Evolutionary conservation across 2,329 filamentous ascomycete species (phyloP), one percentile per base, ranked within the genome.

Genomic region (Hymenoscyphus fructigenus): DNA sequence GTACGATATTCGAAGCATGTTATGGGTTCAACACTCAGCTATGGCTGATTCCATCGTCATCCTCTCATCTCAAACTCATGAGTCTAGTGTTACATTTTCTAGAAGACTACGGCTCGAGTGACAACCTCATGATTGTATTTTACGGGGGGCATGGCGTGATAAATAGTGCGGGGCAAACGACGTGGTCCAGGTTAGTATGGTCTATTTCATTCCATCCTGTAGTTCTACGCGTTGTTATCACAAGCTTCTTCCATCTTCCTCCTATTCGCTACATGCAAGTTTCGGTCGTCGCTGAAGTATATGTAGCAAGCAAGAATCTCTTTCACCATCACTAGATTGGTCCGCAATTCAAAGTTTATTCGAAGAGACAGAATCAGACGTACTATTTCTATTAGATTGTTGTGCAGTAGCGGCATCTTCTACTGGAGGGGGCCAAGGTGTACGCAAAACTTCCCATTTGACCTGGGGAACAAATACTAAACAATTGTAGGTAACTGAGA

Each of bases 91-190:
- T 70, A 5, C 65, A 70, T 26, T 66, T 70, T 41, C 66, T 72
- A 1, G 66, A 69, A 61, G 62, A 68, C 32, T 60, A 69, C 57
- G 67, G 64, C 5, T 58, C 53, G 4, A 32, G 57, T 14, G 66
- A 68, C 57, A 69, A 68, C 32, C 57, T 72, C 17, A 63, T 72
- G 28, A 68, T 72, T 20, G 66, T 72, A 5, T 72, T 71, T 47
- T 72, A 72, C 62, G 68, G 63, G 14, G 68, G 70, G 26, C 70
- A 70, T 64, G 69, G 67, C 10, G 63, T 62, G 4, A 70, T 72
- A 29, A 68, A 69, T 28, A 62, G 47, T 50, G 59, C 65, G 55
- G 62, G 70, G 47, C 66, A 69, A 20, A 61, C 68, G 12, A 71
- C 63, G 2, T 72, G 70, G 70, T 65, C 60, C n/a, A 60, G 41